Base-by-base conservation (phyloP, 1,284 basidiomycete species). In the Ceratorhiza oryzae-sativae region DNA sequence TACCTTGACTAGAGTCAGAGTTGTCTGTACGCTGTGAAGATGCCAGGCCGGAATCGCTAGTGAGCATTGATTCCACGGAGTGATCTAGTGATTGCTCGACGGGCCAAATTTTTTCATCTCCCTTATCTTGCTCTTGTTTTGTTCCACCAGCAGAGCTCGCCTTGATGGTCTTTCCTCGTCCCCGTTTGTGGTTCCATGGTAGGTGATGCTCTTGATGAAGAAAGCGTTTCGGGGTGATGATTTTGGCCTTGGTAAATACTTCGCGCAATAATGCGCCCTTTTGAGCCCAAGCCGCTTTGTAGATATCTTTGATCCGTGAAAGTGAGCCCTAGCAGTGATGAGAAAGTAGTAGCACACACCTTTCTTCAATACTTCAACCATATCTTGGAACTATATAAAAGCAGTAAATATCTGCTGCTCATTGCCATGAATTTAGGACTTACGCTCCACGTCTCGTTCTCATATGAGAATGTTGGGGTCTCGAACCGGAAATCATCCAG, bases 401-500 rank as follows among this genome's bases (percentile, higher is more conserved):
- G 42, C 23, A 20, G 30, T 32, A 39, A 36, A 30, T 30, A 41
- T 23, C 0, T 46, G 18, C 23, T 12, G n/a, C 20, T 5, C 4
- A 20, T 9, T 34, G 30, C 13, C 20, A 15, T 55, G 51, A 27
- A 41, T 20, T 13, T 1, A 15, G 79, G 0, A 77, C 90, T 76
- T 80, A 92, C 91, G 80, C 91, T 93, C 87, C 89, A 94, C 0
- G 94, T 95, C 79, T 93, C 90, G 79, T 96, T 94, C 75, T 88
- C 86, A 80, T 94, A 96, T 77, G 91, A 89, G 59, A 97, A 79
- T 13, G 78, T 77, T 3, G 86, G 86, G 13, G 82, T 82, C 55
- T 80, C 79, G 78, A 85, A 83, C 39, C 82, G 82, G 71, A 87
- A 81, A 73, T 86, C 84, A 76, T 83, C 84, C 36, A 85, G 77